These are phyloP conservation scores for Ananas comosus DNA, from an alignment of 176 grass and related monocot genomes.

Conservation along the genomic window DNA sequence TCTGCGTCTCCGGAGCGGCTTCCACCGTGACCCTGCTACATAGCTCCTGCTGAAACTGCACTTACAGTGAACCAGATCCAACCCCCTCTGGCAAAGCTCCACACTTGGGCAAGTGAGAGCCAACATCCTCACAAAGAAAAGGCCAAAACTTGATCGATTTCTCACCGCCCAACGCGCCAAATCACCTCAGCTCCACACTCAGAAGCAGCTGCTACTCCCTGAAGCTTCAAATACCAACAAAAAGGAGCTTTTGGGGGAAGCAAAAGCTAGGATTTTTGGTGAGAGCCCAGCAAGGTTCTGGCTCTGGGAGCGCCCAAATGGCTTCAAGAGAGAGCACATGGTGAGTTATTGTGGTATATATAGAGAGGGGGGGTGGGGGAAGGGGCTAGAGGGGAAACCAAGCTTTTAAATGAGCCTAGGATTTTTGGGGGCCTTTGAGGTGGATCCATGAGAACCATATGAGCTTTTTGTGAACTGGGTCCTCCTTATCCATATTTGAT, in stretches of 20 bases:
- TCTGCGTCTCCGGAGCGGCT: constrained; percentile 34
- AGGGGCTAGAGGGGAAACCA: neutral
- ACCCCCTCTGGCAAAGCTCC: constrained; percentile 37
- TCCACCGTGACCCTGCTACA: neutral
- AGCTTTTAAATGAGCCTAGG: neutral
- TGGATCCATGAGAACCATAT: constrained; percentile 8
- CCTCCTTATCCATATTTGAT: neutral
- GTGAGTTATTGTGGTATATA: neutral
- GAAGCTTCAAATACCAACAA: neutral
- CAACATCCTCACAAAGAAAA: constrained; percentile 35
- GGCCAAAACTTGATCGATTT: too few relatives aligned
- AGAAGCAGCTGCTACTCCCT: neutral
- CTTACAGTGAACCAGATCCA: constrained; percentile 29
- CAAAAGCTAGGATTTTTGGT: neutral
- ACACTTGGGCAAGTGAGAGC: constrained; percentile 48
- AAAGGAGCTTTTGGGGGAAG: neutral
- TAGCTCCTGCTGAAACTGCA: constrained; percentile 13
- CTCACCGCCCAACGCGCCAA: neutral
- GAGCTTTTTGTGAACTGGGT: constrained; percentile 1
- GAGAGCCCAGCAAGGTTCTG: neutral
- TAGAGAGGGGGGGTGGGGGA: neutral
- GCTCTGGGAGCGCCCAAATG: neutral
- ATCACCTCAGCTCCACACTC: neutral
- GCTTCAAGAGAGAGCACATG: neutral
- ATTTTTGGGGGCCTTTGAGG: neutral